These are phyloP conservation scores for Mucor indicus DNA, from an alignment of 371 early-diverging fungal genomes.

Conservation along the genomic window DNA sequence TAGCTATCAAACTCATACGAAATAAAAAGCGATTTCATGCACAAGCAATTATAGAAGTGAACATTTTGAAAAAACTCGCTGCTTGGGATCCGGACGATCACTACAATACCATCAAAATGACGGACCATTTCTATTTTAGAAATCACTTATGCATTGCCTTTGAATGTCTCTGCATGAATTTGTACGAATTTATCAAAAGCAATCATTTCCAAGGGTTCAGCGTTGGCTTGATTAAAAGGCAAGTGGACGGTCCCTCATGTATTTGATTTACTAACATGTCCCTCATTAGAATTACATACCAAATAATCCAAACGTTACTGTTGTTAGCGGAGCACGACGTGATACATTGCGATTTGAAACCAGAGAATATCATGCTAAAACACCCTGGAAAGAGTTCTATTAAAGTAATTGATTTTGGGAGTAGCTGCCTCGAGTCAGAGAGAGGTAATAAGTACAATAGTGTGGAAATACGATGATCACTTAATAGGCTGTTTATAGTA, in stretches of 20 bases:
- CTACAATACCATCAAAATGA: slow-evolving; percentile 70
- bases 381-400: slow-evolving; percentile 56
- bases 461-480: no score
- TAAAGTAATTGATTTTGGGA: slow-evolving; percentile 95
- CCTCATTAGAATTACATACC: slow-evolving; percentile 60
- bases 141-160: slow-evolving; percentile 88
- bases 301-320: slow-evolving; percentile 72
- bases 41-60: slow-evolving; percentile 85
- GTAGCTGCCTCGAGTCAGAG: slow-evolving; percentile 74
- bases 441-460: no score
- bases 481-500: no score
- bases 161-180: slow-evolving; percentile 84
- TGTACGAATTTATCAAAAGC: slow-evolving; percentile 88
- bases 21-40: slow-evolving; percentile 86
- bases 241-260: no score
- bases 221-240: slow-evolving; percentile 58
- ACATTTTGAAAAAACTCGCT: slow-evolving; percentile 66
- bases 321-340: slow-evolving; percentile 64
- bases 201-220: slow-evolving; percentile 80
- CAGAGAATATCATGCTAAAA: slow-evolving; percentile 77
- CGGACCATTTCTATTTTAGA: slow-evolving; percentile 81
- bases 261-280: no score
- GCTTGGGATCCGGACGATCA: slow-evolving; percentile 64
- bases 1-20: slow-evolving; percentile 88
- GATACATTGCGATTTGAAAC: slow-evolving; percentile 92